Evolutionary conservation across 139 green algal genomes (phyloP), one percentile per base, ranked within the genome.

Genomic region (Tetraselmis chui): DNA sequence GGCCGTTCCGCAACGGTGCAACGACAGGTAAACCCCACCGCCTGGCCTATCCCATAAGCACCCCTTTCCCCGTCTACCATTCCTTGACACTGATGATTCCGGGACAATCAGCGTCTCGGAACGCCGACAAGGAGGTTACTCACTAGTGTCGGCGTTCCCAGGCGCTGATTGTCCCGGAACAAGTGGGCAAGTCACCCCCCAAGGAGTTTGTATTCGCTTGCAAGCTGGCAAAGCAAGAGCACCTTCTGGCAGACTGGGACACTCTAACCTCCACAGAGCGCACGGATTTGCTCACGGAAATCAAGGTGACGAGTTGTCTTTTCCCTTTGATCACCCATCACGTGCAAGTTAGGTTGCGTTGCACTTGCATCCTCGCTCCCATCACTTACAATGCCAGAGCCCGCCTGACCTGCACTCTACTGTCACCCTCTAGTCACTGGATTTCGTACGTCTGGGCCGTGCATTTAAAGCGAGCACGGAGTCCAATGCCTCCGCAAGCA

Each of bases 221-320:
- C 45, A 67, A 67, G 45, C 45, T 67, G 45, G 45, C 11, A 67
- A 67, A 67, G 0, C 91, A 94, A 78, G 80, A 80, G 1, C 91
- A 94, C 59, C 74, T 94, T 0, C 59, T 93, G 30, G 80, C 81
- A 1, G 67, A 84, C 30, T 94, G 89, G 86, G 83, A 83, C 0
- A 1, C 25, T 0, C 83, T 95, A 18, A 80, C 28, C 0, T 58
- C 78, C 1, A 74, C 79, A 2, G 76, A 94, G 77, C 85, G 87
- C 81, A 74, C 79, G 23, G 24, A 81, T 5, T 77, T 93, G n/a
- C 76, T 85, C 31, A n/a, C n/a, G 2, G 84, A 93, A 1, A 28
- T 92, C 11, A 27, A 89, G 84, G 88, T 87, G 76, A 58, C 59
- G 24, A 0, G 1, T 58, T 0, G n/a, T 2, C 29, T 32, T 5